Conservation (phyloP, 129 eudicot genomes). For the Kitagawia praeruptora region DNA sequence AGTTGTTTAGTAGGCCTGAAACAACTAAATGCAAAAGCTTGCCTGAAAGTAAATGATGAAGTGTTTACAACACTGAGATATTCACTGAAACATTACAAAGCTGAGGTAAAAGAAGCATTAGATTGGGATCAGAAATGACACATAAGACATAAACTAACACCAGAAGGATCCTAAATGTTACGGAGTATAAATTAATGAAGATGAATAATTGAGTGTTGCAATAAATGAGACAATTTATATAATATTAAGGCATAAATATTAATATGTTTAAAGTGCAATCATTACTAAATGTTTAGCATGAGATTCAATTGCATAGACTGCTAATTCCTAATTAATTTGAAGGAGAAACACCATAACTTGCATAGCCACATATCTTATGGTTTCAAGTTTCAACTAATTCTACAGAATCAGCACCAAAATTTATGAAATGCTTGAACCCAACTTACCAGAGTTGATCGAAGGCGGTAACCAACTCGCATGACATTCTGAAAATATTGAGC, state of each 20-base stretch:
- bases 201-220: background rate
- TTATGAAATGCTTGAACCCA: conserved; percentile 10
- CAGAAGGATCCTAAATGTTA: background rate
- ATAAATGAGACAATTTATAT: background rate
- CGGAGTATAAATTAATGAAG: background rate
- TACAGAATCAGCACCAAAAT: background rate
- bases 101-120: background rate
- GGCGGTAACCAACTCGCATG: conserved; percentile 95
- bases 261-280: background rate
- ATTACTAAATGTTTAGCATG: background rate
- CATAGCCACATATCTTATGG: background rate
- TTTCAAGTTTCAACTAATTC: background rate
- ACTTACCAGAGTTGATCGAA: conserved; percentile 87
- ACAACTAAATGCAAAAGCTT: background rate
- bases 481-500: conserved; percentile 97
- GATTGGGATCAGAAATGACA: background rate
- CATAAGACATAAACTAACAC: background rate
- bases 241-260: too few species aligned
- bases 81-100: background rate
- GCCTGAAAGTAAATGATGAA: background rate
- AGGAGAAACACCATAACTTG: background rate
- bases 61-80: background rate
- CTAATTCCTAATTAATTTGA: background rate
- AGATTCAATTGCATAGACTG: background rate
- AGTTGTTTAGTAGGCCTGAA: background rate